A percentile compares a stretch with the other conserved stretches of the same genome.
Conservation (phyloP, 2,329 filamentous ascomycete species). For the Colletotrichum sp. region DNA sequence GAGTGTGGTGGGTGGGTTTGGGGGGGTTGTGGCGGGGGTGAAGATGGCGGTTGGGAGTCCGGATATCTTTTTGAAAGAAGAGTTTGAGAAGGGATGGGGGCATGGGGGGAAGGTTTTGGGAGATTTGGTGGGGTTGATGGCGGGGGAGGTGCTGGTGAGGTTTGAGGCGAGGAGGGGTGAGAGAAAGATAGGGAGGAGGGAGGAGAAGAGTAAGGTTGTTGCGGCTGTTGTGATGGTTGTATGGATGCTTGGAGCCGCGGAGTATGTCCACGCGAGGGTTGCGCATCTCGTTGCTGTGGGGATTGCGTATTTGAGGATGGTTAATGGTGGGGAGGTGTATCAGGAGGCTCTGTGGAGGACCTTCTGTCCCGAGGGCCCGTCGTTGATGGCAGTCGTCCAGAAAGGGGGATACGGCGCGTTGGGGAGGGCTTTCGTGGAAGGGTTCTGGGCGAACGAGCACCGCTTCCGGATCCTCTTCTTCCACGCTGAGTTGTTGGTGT, state of each 20-base stretch:
- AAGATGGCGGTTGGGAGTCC: constrained; percentile 40
- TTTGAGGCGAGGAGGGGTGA: too few species aligned
- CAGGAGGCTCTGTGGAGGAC: neutral
- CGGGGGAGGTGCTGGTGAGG: neutral
- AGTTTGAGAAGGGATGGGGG: constrained; percentile 12
- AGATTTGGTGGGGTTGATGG: neutral
- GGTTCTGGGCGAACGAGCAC: neutral
- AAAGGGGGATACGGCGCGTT: fast-evolving
- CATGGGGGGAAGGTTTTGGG: neutral
- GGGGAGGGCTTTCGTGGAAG: neutral
- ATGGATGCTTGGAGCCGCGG: constrained; percentile 30
- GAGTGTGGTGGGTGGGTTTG: constrained; percentile 33
- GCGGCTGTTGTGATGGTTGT: constrained; percentile 24
- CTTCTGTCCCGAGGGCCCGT: neutral
- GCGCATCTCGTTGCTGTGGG: constrained; percentile 31
- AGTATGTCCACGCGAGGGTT: constrained; percentile 33
- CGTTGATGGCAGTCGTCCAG: fast-evolving
- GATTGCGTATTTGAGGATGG: constrained; percentile 28
- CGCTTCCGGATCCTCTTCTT: neutral
- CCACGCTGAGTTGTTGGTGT: neutral
- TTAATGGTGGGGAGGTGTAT: neutral
- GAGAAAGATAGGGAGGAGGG: too few species aligned
- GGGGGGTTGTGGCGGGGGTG: constrained; percentile 36
- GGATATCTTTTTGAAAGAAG: constrained; percentile 36
- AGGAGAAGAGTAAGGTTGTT: neutral